A percentile compares a stretch with the other conserved stretches of the same genome.
phyloP scores from a whole-genome alignment of 345 rosid genomes.

The Populus tremula region DNA sequence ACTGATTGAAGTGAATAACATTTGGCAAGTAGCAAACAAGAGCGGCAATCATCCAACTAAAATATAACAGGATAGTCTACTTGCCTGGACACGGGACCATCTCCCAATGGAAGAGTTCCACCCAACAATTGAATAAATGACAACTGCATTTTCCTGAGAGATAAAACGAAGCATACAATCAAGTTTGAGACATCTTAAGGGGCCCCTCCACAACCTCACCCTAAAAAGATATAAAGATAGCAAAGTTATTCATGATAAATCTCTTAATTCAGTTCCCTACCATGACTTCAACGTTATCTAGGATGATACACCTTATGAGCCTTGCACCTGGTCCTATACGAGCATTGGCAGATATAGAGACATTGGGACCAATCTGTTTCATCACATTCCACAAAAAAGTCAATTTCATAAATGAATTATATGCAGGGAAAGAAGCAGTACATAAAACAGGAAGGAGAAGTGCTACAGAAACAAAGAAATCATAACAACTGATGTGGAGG shows the following conservation, averaged over 20 bases:
- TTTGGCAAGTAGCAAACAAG: background rate
- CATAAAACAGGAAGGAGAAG: background rate
- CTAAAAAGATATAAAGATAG: background rate
- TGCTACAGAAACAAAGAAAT: background rate
- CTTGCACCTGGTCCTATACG: conserved; percentile 33
- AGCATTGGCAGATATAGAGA: conserved; percentile 34
- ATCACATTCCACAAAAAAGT: background rate
- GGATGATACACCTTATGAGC: conserved; percentile 29
- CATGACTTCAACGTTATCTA: conserved; percentile 30
- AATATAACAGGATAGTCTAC: background rate
- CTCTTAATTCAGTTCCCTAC: conserved; percentile 9
- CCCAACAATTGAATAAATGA: conserved; percentile 31
- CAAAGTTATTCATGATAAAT: background rate
- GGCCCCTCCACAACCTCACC: background rate
- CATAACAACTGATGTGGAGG: background rate
- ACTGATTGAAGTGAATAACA: background rate
- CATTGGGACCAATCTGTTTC: conserved; percentile 36
- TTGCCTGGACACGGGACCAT: conserved; percentile 37
- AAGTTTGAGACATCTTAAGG: background rate
- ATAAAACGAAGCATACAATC: background rate
- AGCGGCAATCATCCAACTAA: background rate
- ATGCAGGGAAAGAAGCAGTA: background rate
- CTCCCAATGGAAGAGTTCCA: conserved; percentile 35
- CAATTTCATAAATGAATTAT: background rate
- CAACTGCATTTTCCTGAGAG: conserved; percentile 33